Percentiles rank a stretch among this genome's conserved stretches.
Evolutionary conservation across 2,329 filamentous ascomycete genomes (phyloP).

Genomic region (Nigrospora osmanthi): DNA sequence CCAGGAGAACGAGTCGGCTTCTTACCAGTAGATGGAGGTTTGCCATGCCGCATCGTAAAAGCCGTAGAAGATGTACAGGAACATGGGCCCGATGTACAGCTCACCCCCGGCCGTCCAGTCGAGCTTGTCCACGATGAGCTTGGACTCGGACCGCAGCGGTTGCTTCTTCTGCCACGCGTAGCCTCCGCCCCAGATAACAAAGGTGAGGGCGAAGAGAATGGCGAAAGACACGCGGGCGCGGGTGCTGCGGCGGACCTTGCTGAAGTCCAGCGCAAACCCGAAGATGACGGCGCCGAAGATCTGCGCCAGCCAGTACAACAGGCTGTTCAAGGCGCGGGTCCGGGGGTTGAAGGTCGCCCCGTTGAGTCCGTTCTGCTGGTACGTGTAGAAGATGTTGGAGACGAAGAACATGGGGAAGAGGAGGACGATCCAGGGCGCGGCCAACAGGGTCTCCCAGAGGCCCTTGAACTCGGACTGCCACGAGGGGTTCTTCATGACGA

Average conservation of each 20-base stretch:
- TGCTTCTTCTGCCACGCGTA: slow-evolving; percentile 61
- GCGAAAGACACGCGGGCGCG: slow-evolving; percentile 55
- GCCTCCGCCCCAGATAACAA: slow-evolving; percentile 66
- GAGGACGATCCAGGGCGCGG: slow-evolving; percentile 59
- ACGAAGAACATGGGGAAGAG: slow-evolving; percentile 76
- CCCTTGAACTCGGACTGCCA: slow-evolving; percentile 65
- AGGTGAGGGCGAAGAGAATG: slow-evolving; percentile 55
- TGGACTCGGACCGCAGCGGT: slow-evolving; percentile 28
- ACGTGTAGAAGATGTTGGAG: slow-evolving; percentile 75
- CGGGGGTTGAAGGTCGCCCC: slow-evolving; percentile 61
- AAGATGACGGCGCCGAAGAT: slow-evolving; percentile 64
- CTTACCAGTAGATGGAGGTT: slow-evolving; percentile 85
- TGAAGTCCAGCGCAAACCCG: slow-evolving; percentile 56
- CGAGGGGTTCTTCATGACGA: slow-evolving; percentile 69
- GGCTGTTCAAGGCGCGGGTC: slow-evolving; percentile 61
- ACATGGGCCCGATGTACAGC: slow-evolving; percentile 60
- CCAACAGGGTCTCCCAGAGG: slow-evolving; percentile 55
- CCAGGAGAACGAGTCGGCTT: slow-evolving; percentile 32
- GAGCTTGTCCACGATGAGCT: slow-evolving; percentile 5
- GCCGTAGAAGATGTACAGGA: slow-evolving; percentile 52
- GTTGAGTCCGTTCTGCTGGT: slow-evolving; percentile 70
- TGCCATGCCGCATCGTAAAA: slow-evolving; percentile 75
- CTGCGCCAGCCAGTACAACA: slow-evolving; percentile 65
- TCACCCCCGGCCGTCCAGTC: slow-evolving; percentile 50
- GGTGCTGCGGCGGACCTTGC: slow-evolving; percentile 46